Evolutionary conservation across 768 basidiomycete genomes (phyloP), one percentile per base, ranked within the genome.

Genomic region (Rhizopogon rudus): DNA sequence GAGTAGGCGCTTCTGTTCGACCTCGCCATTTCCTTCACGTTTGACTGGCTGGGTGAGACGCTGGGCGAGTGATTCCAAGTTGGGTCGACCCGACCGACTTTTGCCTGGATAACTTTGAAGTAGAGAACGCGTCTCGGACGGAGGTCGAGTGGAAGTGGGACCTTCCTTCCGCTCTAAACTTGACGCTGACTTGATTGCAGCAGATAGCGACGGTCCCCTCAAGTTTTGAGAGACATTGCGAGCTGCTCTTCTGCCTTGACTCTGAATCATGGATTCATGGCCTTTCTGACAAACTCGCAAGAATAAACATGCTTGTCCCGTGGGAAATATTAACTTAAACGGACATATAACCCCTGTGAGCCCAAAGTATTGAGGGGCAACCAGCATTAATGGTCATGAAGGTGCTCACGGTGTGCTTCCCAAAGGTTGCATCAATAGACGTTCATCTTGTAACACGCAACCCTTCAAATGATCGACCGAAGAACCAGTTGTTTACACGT

Each of bases 401-500:
- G 25, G 4, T 9, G 31, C 31, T 33, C 9, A 33, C 9, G 9
- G 8, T 9, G 31, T 8, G 9, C 7, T 9, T 33, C 31, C 31
- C 31, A 9, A 9, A 31, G 31, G 9, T 6, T 31, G 31, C 31
- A 9, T 31, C 31, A 31, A 31, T 31, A 25, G 22, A 25, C 22
- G 4, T 25, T 25, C 25, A 25, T 25, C 25, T 25, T 25, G 25
- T 25, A 25, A 25, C 25, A 9, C 9, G 8, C 31, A 33, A 5
- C n/a, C 29, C 51, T 63, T 13, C 20, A 6, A 44, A 45, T 59
- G 41, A 59, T 51, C 44, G 62, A 13, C 71, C 73, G 17, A 78
- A 77, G 57, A 57, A 68, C 78, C 77, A 5, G 54, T 80, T 9
- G 82, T 74, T 64, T 82, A 77, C 61, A 54, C 61, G 25, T 73